Conservation (phyloP, 495 filamentous ascomycete genomes). For the Daldinia loculata region DNA sequence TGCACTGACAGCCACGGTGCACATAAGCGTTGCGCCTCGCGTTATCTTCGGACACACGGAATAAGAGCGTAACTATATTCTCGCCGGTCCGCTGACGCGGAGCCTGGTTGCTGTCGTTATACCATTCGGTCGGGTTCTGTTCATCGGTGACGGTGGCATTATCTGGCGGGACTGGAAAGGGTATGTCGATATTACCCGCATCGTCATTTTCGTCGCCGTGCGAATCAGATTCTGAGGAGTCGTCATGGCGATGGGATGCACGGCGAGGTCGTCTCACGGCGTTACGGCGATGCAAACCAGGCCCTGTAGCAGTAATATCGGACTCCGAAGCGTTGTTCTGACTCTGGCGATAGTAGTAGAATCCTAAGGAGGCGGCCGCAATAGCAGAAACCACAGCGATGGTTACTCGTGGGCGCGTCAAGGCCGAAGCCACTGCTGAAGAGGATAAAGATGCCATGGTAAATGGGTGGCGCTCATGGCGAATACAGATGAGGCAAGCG, state of each 20-base stretch:
- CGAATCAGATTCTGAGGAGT: conserved; percentile 52
- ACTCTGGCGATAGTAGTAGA: conserved; percentile 49
- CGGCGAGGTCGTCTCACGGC: conserved; percentile 61
- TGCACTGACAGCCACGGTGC: conserved; percentile 93
- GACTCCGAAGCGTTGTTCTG: conserved; percentile 31
- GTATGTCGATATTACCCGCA: conserved; percentile 3
- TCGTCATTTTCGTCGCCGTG: conserved; percentile 59
- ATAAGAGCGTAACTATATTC: conserved; percentile 76
- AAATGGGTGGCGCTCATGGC: conserved; percentile 39
- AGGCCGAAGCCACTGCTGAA: conserved; percentile 52
- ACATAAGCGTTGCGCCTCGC: conserved; percentile 85
- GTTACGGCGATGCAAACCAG: conserved; percentile 66
- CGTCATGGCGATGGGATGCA: conserved; percentile 43
- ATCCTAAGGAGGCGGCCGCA: conserved; percentile 49
- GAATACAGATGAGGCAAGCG: neutral
- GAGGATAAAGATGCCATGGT: conserved; percentile 45
- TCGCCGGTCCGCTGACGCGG: conserved; percentile 70
- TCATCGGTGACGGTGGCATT: conserved; percentile 57
- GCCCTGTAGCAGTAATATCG: conserved; percentile 30
- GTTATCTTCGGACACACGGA: conserved; percentile 84
- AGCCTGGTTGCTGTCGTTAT: conserved; percentile 51
- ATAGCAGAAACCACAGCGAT: conserved; percentile 50
- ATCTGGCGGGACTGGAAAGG: neutral
- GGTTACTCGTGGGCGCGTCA: conserved; percentile 53
- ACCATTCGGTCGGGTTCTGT: conserved; percentile 67